Evolutionary conservation across 2,329 filamentous ascomycete genomes (phyloP).

Genomic region (Calonectria multiphialidica): DNA sequence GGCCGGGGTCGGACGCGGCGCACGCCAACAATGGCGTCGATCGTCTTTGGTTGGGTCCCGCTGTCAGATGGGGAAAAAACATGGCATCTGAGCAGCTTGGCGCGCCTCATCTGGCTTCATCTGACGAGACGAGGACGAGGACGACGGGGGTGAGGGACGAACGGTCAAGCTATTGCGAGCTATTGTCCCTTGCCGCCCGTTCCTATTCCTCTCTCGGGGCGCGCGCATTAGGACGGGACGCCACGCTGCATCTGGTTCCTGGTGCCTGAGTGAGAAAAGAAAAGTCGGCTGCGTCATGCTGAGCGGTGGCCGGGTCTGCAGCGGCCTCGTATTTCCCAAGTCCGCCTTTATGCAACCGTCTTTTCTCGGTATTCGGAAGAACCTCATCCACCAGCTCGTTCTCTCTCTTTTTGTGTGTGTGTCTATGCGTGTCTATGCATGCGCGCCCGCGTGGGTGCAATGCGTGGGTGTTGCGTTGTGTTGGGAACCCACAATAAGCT

Average conservation of each 20-base stretch:
- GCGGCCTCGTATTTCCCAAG: constrained; percentile 21
- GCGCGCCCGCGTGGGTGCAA: neutral
- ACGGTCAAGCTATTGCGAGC: neutral
- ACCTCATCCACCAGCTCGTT: neutral
- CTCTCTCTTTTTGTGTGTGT: neutral
- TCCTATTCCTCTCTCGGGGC: no score
- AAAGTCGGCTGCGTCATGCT: constrained; percentile 3
- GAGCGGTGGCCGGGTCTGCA: neutral
- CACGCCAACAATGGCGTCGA: constrained; percentile 2
- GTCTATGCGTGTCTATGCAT: neutral
- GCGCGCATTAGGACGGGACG: neutral
- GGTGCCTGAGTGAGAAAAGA: constrained; percentile 11
- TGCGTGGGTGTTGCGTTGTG: neutral
- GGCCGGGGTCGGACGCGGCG: neutral
- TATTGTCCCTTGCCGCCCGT: neutral
- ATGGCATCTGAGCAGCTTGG: neutral
- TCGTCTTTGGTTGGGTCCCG: neutral
- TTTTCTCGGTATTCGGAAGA: neutral
- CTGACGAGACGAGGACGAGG: neutral
- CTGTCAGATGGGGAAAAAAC: neutral
- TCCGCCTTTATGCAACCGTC: neutral
- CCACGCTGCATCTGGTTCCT: constrained; percentile 2
- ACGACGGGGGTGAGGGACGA: neutral
- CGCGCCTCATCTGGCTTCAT: neutral
- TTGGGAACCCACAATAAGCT: constrained; percentile 1